Evolutionary conservation across 139 green algal genomes (phyloP).

Genomic region (Mesotaenium endlicherianum): DNA sequence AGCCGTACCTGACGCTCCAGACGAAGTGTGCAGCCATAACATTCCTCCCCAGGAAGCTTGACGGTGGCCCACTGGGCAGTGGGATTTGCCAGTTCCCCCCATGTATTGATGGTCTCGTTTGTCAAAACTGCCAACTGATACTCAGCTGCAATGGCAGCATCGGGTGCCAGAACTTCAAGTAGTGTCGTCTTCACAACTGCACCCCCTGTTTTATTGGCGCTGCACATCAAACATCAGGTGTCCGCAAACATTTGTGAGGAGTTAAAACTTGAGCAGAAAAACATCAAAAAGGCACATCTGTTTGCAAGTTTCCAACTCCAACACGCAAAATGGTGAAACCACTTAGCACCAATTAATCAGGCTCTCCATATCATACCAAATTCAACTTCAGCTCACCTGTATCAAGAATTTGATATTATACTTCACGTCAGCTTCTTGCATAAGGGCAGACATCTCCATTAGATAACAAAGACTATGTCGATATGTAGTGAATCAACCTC

Average conservation of each 20-base stretch:
- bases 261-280: too few relatives aligned
- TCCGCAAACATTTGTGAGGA: background rate
- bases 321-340: too few relatives aligned
- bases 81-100: conserved; percentile 31
- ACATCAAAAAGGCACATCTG: background rate
- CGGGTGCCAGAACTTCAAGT: background rate
- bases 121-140: background rate
- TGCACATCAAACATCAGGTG: background rate
- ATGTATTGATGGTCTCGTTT: background rate
- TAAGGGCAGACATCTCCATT: too few relatives aligned
- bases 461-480: too few relatives aligned
- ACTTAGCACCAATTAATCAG: too few relatives aligned
- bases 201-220: background rate
- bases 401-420: too few relatives aligned
- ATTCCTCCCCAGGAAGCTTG: conserved; percentile 1
- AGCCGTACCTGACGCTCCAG: conserved; percentile 22
- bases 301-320: background rate
- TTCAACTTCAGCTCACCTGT: too few relatives aligned
- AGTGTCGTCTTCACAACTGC: background rate
- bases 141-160: background rate
- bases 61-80: conserved; percentile 38
- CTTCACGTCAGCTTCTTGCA: too few relatives aligned
- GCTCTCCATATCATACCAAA: too few relatives aligned
- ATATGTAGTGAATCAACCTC: too few relatives aligned
- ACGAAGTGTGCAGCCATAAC: conserved; percentile 31